A percentile compares a stretch with the other conserved stretches of the same genome.
Conservation (phyloP, 192 early-diverging fungal genomes). For the Lobosporangium transversale region DNA sequence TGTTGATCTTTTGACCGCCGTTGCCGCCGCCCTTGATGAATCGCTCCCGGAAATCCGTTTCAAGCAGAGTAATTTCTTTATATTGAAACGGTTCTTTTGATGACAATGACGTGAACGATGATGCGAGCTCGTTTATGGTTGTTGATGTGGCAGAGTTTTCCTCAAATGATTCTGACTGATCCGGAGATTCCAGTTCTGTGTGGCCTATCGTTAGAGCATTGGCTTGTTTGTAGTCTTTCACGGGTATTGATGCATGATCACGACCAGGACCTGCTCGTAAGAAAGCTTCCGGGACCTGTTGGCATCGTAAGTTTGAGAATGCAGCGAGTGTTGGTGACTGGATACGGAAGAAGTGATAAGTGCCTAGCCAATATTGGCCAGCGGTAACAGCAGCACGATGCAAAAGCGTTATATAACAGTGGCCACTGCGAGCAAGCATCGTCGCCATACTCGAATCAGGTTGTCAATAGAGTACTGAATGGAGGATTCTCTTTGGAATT, state of each 20-base stretch:
- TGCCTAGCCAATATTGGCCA: too few species aligned
- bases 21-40: slow-evolving; percentile 82
- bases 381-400: too few species aligned
- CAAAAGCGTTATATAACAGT: too few species aligned
- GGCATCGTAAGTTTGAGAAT: slow-evolving; percentile 7
- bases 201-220: too few species aligned
- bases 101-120: not conserved
- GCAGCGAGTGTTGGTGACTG: too few species aligned
- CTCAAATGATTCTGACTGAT: too few species aligned
- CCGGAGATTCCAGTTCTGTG: not conserved
- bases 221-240: too few species aligned
- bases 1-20: slow-evolving; percentile 86
- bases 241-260: not conserved
- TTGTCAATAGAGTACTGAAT: too few species aligned
- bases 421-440: too few species aligned
- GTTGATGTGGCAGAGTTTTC: not conserved
- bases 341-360: too few species aligned
- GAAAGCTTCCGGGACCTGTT: slow-evolving; percentile 31
- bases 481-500: too few species aligned
- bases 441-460: too few species aligned
- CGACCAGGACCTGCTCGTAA: slow-evolving; percentile 28
- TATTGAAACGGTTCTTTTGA: slow-evolving; percentile 12
- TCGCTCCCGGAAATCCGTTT: slow-evolving; percentile 76
- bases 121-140: not conserved
- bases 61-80: slow-evolving; percentile 65